Evolutionary conservation across 139 green algal genomes (phyloP).

Genomic region (Auxenochlorella pyrenoidosa): DNA sequence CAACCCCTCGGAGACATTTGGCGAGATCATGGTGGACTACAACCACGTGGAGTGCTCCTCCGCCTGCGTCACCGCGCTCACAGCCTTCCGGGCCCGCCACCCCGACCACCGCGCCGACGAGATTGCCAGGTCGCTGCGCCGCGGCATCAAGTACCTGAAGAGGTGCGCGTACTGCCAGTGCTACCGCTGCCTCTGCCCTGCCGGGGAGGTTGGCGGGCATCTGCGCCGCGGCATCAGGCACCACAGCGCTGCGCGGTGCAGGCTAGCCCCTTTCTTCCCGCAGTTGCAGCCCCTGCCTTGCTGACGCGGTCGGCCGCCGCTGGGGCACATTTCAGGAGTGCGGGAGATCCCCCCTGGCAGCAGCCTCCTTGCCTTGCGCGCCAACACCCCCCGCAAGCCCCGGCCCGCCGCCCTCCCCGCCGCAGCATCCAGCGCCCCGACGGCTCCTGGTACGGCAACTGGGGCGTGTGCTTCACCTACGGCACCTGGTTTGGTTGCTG

Average conservation of each 20-base stretch:
- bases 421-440: conserved; percentile 83
- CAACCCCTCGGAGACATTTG: conserved; percentile 99
- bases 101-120: conserved; percentile 55
- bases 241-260: conserved; percentile 24
- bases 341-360: no score
- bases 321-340: background rate
- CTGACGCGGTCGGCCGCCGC: no score
- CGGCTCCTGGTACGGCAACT: conserved; percentile 97
- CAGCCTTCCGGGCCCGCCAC: conserved; percentile 67
- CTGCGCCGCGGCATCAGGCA: conserved; percentile 42
- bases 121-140: conserved; percentile 36
- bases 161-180: no score
- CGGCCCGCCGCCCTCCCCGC: no score
- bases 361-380: background rate
- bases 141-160: conserved; percentile 48
- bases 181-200: no score
- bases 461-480: conserved; percentile 99
- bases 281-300: no score
- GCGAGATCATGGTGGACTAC: conserved; percentile 99
- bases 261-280: no score
- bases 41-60: conserved; percentile 94
- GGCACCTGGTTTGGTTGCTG: conserved; percentile 94
- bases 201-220: conserved; percentile 40
- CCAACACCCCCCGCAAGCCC: background rate
- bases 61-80: conserved; percentile 93